Evolutionary conservation across 257 asterid species (phyloP), one percentile per base, ranked within the genome.

Genomic region (Solanum piurae): DNA sequence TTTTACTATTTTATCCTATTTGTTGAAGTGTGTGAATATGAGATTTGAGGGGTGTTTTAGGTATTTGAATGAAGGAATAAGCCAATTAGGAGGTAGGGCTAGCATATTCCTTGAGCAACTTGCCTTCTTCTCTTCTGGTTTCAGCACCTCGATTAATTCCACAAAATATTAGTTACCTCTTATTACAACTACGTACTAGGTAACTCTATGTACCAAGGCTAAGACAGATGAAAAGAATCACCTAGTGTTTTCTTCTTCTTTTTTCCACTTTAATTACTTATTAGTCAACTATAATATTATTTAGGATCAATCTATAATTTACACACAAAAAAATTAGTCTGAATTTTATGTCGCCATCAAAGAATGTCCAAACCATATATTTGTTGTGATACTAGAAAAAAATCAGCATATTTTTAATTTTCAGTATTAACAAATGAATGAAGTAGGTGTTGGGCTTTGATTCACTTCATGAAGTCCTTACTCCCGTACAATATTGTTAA

Each of bases 401-500:
- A 86, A 60, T 86, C 83, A 36, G 29, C 25, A 20, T 69, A 86
- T 11, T 86, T 83, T 83, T 49, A 86, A 37, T 68, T 86, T 44
- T 69, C 52, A 14, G 83, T 71, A 21, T 76, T 11, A 7, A 46
- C 38, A n/a, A 34, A 13, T 25, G 84, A 13, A 79, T 42, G 83
- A 71, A 86, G 69, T 25, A 83, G 66, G 6, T 86, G 83, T 60
- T 44, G 44, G 9, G 40, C 31, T 31, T 60, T 76, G 3, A 37
- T 76, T 83, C 44, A 87, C 25, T 77, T 77, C 76, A 16, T 62
- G 34, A 87, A 87, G 60, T 90, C 88, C 14, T 16, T 66, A 36
- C 90, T 88, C 44, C 60, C n/a, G 40, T 76, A 90, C 42, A 90
- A 44, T 9, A n/a, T 25, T 13, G 87, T 75, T 33, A 86, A 49